phyloP scores from a whole-genome alignment of 257 asterid species.

The Penstemon eatonii region DNA sequence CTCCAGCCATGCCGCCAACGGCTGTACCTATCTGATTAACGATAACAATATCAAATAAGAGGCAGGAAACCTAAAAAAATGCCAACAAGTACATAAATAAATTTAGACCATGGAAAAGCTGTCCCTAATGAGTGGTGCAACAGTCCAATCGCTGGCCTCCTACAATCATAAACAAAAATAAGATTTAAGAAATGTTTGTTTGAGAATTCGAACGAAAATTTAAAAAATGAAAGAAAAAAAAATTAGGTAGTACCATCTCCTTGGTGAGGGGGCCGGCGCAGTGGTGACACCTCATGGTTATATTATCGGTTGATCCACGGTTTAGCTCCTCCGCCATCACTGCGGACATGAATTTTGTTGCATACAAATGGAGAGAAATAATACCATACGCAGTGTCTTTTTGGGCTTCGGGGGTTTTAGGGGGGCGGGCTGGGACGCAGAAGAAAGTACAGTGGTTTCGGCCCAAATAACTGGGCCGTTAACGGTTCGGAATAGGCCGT shows the following conservation, averaged over 20 bases:
- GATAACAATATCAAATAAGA: constrained; percentile 12
- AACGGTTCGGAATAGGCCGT: no score
- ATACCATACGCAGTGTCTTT: no score
- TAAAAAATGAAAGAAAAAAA: neutral
- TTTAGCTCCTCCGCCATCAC: constrained; percentile 33
- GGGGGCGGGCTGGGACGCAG: no score
- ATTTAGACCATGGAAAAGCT: constrained; percentile 81
- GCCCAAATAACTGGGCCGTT: no score
- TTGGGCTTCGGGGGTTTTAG: no score
- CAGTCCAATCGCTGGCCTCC: constrained; percentile 87
- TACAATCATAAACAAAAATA: constrained; percentile 31
- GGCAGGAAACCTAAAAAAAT: neutral
- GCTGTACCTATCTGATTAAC: constrained; percentile 80
- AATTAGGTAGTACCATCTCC: constrained; percentile 50
- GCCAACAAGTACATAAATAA: neutral
- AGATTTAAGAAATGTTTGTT: neutral
- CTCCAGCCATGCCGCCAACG: constrained; percentile 82
- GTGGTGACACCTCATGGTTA: constrained; percentile 54
- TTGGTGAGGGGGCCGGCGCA: constrained; percentile 86
- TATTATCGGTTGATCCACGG: constrained; percentile 22
- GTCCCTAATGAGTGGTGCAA: constrained; percentile 78
- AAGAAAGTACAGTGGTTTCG: no score
- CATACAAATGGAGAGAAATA: no score
- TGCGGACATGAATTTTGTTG: neutral
- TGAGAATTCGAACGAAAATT: neutral